Evolutionary conservation across 2,329 filamentous ascomycete species (phyloP), one percentile per base, ranked within the genome.

Genomic region (Fusarium floridanum): DNA sequence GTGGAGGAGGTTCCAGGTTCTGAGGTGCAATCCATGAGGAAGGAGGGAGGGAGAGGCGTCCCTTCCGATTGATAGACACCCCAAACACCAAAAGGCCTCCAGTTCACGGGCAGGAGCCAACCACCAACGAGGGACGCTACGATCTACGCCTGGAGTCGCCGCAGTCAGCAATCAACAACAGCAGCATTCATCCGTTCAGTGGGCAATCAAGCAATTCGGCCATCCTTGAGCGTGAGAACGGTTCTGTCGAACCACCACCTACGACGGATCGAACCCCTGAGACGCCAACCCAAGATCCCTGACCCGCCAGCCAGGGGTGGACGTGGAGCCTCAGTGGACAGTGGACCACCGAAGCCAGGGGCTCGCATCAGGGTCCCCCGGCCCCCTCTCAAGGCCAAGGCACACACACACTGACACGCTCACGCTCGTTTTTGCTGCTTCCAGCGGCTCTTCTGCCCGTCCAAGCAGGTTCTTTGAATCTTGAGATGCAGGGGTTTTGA

Each of bases 181-280:
- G 9, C 24, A 32, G 20, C 50, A 37, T 36, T 34, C 20, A 32
- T 55, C 45, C 27, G 12, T 11, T 55, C 53, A 75, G 66, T 70
- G 68, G 68, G 27, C 62, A 68, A 55, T 45, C 69, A 71, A 56
- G 64, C 57, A 67, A 66, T 65, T 64, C 37, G 57, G 5, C 60
- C 22, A 61, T 61, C 57, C 24, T 20, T 34, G 39, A 48, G 59
- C 50, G 59, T 36, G 39, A 48, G 59, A 34, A 24, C 53, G 53
- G 59, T 34, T 32, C 60, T 50, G 60, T 53, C 60, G 43, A 62
- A 53, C 60, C 60, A 62, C 60, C 34, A 62, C 60, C 60, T n/a
- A 34, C 34, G 43, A 36, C 32, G 32, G 43, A 37, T 39, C 59
- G 65, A 66, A 70, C 76, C 71, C 76, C 76, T 77, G 75, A 77